Evolutionary conservation across 2,329 filamentous ascomycete genomes (phyloP).

Genomic region (Calcarisporium arbuscula): DNA sequence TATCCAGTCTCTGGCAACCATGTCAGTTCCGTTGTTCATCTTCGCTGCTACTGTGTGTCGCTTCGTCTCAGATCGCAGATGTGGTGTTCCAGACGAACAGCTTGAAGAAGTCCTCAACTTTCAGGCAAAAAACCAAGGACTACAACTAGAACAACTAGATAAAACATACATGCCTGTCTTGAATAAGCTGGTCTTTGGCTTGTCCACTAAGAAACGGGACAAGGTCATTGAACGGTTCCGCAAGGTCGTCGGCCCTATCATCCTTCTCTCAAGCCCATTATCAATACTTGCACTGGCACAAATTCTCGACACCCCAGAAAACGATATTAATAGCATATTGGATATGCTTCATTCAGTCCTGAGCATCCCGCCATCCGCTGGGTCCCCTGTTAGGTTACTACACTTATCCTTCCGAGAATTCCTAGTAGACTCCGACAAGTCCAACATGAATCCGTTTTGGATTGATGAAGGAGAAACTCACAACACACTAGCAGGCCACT

Average conservation of each 20-base stretch:
- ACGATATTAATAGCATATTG: conserved; percentile 12
- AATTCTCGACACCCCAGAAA: conserved; percentile 14
- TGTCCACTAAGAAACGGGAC: neutral
- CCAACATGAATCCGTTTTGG: conserved; percentile 12
- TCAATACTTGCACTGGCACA: conserved; percentile 15
- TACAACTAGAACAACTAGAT: conserved; percentile 8
- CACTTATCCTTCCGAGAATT: conserved; percentile 33
- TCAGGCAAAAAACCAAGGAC: conserved; percentile 1
- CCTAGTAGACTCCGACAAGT: conserved; percentile 17
- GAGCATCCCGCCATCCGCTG: conserved; percentile 14
- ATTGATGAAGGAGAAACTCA: conserved; percentile 9
- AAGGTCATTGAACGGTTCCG: conserved; percentile 15
- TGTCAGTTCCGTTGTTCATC: conserved; percentile 28
- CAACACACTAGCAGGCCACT: neutral
- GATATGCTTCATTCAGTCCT: conserved; percentile 25
- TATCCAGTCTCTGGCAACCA: conserved; percentile 15
- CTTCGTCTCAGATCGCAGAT: conserved; percentile 17
- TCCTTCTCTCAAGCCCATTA: conserved; percentile 22
- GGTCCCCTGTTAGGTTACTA: conserved; percentile 15
- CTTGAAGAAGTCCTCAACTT: conserved; percentile 15
- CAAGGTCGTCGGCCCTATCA: conserved; percentile 19
- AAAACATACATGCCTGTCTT: conserved; percentile 10
- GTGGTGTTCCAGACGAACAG: conserved; percentile 13
- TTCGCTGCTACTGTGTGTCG: conserved; percentile 25
- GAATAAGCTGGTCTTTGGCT: conserved; percentile 1